These are phyloP conservation scores for Lablab purpureus DNA, from an alignment of 306 rosid species.

Conservation along the genomic window DNA sequence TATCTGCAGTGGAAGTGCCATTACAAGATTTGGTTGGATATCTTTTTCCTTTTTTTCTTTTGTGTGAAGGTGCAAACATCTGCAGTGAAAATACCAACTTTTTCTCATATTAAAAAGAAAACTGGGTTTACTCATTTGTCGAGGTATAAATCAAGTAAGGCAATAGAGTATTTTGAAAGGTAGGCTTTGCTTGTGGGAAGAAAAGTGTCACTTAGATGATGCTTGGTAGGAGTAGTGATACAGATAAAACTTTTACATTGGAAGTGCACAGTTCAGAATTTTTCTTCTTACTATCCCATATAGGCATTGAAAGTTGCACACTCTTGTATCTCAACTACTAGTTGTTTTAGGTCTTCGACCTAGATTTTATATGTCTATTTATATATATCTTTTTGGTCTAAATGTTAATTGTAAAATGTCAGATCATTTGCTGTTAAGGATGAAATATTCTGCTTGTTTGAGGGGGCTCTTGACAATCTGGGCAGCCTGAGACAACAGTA, in stretches of 20 bases:
- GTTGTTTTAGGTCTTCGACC: background rate
- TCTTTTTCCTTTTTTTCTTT: background rate
- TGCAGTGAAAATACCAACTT: too few relatives aligned
- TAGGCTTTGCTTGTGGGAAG: background rate
- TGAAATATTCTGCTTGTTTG: conserved; percentile 94
- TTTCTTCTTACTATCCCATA: background rate
- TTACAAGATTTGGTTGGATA: background rate
- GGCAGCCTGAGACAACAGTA: conserved; percentile 94
- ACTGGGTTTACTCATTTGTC: background rate
- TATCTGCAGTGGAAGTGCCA: background rate
- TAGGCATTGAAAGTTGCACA: background rate
- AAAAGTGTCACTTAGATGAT: background rate
- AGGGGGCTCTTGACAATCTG: conserved; percentile 91
- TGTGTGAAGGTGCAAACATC: background rate
- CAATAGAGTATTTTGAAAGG: background rate
- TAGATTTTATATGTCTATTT: background rate
- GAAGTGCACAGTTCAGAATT: background rate
- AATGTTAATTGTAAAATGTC: conserved; percentile 44
- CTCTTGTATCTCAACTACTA: background rate
- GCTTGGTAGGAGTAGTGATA: background rate
- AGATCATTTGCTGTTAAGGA: conserved; percentile 98
- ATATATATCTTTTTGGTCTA: background rate
- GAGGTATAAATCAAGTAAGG: background rate
- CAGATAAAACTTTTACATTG: background rate
- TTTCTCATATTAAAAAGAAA: background rate